A percentile compares a stretch with the other conserved stretches of the same genome.
Conservation (phyloP, 2,329 filamentous ascomycete genomes). For the Onygenales sp. region DNA sequence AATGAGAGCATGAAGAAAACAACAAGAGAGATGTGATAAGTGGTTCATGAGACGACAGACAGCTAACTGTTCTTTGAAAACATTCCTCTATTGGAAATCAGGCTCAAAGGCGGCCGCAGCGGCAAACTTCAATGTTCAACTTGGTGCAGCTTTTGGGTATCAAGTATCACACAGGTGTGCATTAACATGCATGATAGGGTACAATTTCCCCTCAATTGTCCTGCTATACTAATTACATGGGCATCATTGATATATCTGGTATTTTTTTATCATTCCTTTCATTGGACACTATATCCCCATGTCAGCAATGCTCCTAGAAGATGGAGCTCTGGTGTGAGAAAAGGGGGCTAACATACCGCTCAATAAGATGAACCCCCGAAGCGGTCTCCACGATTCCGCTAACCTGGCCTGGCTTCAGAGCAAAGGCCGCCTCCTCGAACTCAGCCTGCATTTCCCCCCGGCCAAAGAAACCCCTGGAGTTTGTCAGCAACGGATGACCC, state of each 20-base stretch:
- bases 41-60: background rate
- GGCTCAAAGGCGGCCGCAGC: background rate
- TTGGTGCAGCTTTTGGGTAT: background rate
- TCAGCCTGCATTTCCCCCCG: slow-evolving; percentile 96
- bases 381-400: slow-evolving; percentile 84
- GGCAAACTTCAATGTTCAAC: background rate
- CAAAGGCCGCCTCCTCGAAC: slow-evolving; percentile 93
- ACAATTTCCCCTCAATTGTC: background rate
- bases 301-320: background rate
- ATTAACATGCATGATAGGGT: background rate
- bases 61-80: background rate
- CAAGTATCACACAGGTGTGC: background rate
- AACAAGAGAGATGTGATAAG: background rate
- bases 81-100: background rate
- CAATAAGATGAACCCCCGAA: slow-evolving; percentile 89
- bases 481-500: slow-evolving; percentile 6
- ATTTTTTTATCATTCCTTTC: background rate
- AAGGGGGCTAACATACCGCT: slow-evolving; percentile 53
- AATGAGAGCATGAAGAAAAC: background rate
- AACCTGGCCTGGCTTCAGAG: slow-evolving; percentile 75
- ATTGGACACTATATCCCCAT: background rate
- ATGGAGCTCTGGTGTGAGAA: background rate
- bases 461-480: slow-evolving; percentile 71
- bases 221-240: slow-evolving; percentile 1
- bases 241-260: background rate